Evolutionary conservation across 2,329 filamentous ascomycete genomes (phyloP).

Genomic region (Fusarium temperatum): DNA sequence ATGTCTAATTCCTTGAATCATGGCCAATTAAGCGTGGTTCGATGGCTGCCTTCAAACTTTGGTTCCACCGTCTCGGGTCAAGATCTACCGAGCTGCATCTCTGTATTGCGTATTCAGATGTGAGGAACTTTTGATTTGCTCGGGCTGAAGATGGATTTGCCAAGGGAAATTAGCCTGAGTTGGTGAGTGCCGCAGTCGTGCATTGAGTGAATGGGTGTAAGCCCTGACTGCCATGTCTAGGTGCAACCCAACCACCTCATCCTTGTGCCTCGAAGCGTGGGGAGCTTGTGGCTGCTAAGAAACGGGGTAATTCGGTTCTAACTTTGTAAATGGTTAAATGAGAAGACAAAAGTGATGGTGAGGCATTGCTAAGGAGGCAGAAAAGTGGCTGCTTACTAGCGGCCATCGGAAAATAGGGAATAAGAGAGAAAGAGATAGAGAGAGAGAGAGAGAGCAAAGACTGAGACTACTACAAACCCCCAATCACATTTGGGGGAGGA

Average conservation of each 20-base stretch:
- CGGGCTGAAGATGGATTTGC: neutral
- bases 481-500: neutral
- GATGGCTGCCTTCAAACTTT: neutral
- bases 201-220: conserved; percentile 10
- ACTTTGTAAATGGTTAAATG: neutral
- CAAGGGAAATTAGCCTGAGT: conserved; percentile 23
- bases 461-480: neutral
- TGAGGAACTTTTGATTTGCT: neutral
- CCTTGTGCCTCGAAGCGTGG: neutral
- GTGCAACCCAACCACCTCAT: neutral
- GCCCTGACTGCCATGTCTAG: conserved; percentile 3
- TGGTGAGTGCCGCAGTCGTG: conserved; percentile 3
- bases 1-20: neutral
- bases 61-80: conserved; percentile 21
- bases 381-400: neutral
- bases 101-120: neutral
- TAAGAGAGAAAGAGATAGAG: neutral
- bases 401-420: neutral
- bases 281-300: neutral
- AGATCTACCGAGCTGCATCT: conserved; percentile 11
- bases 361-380: neutral
- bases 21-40: neutral
- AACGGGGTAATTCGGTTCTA: neutral
- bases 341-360: neutral
- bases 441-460: neutral